Evolutionary conservation across 495 filamentous ascomycete species (phyloP).

Genomic region (Penicillium canariense): DNA sequence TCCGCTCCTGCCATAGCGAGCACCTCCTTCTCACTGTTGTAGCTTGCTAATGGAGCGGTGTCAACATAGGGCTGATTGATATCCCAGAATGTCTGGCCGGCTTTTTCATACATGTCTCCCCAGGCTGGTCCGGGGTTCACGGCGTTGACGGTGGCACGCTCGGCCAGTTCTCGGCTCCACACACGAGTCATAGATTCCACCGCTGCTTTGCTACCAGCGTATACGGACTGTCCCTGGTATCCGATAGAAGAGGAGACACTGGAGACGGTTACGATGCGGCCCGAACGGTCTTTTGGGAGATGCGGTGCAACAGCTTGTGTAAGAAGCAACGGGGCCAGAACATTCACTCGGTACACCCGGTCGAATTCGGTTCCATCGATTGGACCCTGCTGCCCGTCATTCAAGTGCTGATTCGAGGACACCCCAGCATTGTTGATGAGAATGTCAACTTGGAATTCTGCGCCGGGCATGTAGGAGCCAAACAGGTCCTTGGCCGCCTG

Average conservation of each 20-base stretch:
- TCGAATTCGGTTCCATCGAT: constrained; percentile 52
- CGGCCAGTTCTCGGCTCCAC: constrained; percentile 70
- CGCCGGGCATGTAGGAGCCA: constrained; percentile 10
- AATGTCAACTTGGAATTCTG: constrained; percentile 69
- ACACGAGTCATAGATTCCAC: constrained; percentile 77
- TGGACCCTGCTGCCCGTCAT: constrained; percentile 27
- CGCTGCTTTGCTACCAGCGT: constrained; percentile 76
- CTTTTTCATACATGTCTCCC: constrained; percentile 39
- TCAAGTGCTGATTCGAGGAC: neutral
- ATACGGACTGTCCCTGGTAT: constrained; percentile 60
- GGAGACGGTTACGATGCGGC: constrained; percentile 68
- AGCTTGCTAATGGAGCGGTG: constrained; percentile 27
- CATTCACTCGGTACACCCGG: constrained; percentile 68
- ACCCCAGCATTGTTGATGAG: constrained; percentile 74
- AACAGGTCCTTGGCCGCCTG: constrained; percentile 37
- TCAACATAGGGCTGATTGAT: constrained; percentile 24
- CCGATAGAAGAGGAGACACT: constrained; percentile 61
- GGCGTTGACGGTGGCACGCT: constrained; percentile 69
- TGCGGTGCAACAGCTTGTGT: constrained; percentile 60
- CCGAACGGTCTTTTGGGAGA: constrained; percentile 66
- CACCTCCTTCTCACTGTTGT: neutral
- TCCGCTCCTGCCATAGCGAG: neutral
- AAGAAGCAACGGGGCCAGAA: constrained; percentile 68
- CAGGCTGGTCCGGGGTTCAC: constrained; percentile 62
- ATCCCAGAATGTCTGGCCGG: constrained; percentile 13